Evolutionary conservation across 257 asterid genomes (phyloP).

Genomic region (Nicotiana undulata): DNA sequence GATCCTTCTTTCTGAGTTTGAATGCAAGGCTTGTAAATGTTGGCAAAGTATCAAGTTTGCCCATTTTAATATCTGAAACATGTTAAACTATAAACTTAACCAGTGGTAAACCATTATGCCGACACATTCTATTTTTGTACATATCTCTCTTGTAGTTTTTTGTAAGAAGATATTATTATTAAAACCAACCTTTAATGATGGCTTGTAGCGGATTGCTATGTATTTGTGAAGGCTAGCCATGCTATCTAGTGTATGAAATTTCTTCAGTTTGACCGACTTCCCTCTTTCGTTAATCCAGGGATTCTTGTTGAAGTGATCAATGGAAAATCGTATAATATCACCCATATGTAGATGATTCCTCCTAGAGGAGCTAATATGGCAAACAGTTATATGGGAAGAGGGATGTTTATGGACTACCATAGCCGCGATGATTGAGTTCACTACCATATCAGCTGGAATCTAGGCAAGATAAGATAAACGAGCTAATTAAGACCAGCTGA

Average conservation of each 20-base stretch:
- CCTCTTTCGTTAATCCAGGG: background rate
- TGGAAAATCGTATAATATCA: background rate
- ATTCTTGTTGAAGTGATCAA: background rate
- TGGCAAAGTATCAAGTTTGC: slow-evolving; percentile 13
- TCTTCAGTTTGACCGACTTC: slow-evolving; percentile 4
- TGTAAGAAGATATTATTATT: background rate
- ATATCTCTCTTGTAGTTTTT: background rate
- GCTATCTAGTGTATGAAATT: background rate
- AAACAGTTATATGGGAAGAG: background rate
- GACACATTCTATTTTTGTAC: too few relatives aligned
- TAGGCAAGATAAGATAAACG: too few relatives aligned
- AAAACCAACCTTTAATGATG: slow-evolving; percentile 10
- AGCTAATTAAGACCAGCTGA: background rate
- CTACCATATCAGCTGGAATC: background rate
- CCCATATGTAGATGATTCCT: background rate
- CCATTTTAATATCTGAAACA: slow-evolving; percentile 6
- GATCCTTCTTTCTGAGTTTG: background rate
- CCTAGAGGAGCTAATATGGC: background rate
- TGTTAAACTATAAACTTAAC: too few relatives aligned
- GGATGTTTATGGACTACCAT: background rate
- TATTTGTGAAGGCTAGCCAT: slow-evolving; percentile 7
- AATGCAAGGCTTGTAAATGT: background rate
- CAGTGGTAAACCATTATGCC: too few relatives aligned
- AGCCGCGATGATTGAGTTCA: background rate
- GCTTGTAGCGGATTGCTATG: slow-evolving; percentile 6